A percentile compares a stretch with the other conserved stretches of the same genome.
Conservation (phyloP, 352 stramenopile genomes). For the Globisporangium camurandrum region DNA sequence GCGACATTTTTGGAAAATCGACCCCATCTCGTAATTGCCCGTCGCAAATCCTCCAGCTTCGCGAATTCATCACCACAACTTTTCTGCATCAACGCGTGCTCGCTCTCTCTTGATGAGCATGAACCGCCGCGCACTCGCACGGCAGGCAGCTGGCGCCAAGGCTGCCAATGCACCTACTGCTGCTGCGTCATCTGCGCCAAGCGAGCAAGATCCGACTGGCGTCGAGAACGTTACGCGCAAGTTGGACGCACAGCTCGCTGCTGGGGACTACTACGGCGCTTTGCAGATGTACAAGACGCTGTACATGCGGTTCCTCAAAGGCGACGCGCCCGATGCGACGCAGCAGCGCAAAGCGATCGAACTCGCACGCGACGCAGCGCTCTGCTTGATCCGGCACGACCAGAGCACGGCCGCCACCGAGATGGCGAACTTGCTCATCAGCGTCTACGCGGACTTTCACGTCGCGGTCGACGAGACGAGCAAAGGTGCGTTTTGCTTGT, state of each 20-base stretch:
- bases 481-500: conserved; percentile 29
- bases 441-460: conserved; percentile 65
- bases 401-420: conserved; percentile 72
- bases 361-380: conserved; percentile 54
- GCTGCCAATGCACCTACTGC: conserved; percentile 1
- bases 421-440: conserved; percentile 75
- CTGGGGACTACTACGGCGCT: conserved; percentile 82
- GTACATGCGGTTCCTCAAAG: conserved; percentile 81
- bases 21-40: too few species aligned
- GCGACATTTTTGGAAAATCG: too few species aligned
- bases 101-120: too few species aligned
- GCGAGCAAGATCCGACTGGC: conserved; percentile 29
- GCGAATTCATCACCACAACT: neutral
- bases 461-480: conserved; percentile 56
- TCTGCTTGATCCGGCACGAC: conserved; percentile 61
- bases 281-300: conserved; percentile 90
- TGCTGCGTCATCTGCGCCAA: conserved; percentile 1
- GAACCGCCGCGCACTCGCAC: conserved; percentile 67
- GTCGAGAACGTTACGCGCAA: conserved; percentile 77
- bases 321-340: conserved; percentile 32
- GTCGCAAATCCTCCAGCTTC: too few species aligned
- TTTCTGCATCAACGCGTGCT: neutral
- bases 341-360: conserved; percentile 60
- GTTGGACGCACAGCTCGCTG: conserved; percentile 56
- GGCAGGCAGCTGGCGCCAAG: conserved; percentile 24